Conservation (phyloP, 805 yeast genomes). For the Zygotorulaspora danielsina region DNA sequence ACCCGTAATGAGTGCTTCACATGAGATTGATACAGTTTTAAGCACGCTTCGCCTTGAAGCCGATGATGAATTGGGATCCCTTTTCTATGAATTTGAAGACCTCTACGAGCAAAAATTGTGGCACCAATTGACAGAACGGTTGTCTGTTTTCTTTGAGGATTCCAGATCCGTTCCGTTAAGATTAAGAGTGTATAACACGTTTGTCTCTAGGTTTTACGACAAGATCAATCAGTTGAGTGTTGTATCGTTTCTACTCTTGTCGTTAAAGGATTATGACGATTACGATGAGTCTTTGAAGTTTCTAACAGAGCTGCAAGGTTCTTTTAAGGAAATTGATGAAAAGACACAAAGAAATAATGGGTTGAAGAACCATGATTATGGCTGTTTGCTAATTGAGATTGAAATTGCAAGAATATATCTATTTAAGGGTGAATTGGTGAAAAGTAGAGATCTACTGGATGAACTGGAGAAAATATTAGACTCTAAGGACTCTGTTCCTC, state of each 20-base stretch:
- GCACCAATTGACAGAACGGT: slow-evolving; percentile 81
- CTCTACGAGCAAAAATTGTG: slow-evolving; percentile 84
- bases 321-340: slow-evolving; percentile 40
- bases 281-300: slow-evolving; percentile 49
- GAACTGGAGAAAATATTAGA: slow-evolving; percentile 56
- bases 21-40: slow-evolving; percentile 30
- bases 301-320: slow-evolving; percentile 42
- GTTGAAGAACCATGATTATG: slow-evolving; percentile 46
- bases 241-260: slow-evolving; percentile 63
- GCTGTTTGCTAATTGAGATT: slow-evolving; percentile 52
- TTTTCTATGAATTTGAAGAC: slow-evolving; percentile 60
- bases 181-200: slow-evolving; percentile 62
- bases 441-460: slow-evolving; percentile 67
- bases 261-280: slow-evolving; percentile 44
- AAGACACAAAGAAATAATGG: slow-evolving; percentile 36
- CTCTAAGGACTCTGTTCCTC: slow-evolving; percentile 48
- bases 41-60: slow-evolving; percentile 58
- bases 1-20: slow-evolving; percentile 12
- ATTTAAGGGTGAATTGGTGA: slow-evolving; percentile 48
- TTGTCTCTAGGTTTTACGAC: slow-evolving; percentile 60
- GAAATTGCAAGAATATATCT: slow-evolving; percentile 74
- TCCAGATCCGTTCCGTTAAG: slow-evolving; percentile 53
- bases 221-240: slow-evolving; percentile 76
- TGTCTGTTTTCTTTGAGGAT: slow-evolving; percentile 56
- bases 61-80: slow-evolving; percentile 57